phyloP scores from a whole-genome alignment of 495 filamentous ascomycete genomes.

The Copromyces sp. region DNA sequence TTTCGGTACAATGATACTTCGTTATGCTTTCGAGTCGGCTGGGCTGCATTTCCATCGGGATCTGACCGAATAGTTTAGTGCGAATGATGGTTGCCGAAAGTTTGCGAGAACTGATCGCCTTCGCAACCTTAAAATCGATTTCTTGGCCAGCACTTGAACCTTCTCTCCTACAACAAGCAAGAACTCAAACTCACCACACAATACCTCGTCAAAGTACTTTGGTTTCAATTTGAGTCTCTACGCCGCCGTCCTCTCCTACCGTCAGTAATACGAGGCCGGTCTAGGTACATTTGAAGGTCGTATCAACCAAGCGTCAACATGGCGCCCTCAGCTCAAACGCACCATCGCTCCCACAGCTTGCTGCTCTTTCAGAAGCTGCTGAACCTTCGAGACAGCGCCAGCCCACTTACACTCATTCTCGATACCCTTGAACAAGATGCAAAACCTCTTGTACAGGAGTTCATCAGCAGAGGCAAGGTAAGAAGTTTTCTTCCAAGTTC shows the following conservation, averaged over 20 bases:
- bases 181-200: background rate
- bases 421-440: conserved; percentile 80
- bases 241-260: background rate
- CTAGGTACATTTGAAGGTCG: background rate
- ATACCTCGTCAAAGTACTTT: background rate
- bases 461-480: conserved; percentile 66
- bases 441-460: conserved; percentile 59
- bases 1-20: background rate
- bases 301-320: conserved; percentile 15
- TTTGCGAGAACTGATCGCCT: background rate
- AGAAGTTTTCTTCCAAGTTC: conserved; percentile 1
- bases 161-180: background rate
- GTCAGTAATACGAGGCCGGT: background rate
- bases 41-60: background rate
- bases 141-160: background rate
- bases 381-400: conserved; percentile 63
- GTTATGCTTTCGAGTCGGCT: background rate
- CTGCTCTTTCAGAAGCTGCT: conserved; percentile 79
- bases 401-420: conserved; percentile 75
- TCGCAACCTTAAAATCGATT: background rate
- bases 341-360: conserved; percentile 76
- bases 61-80: background rate
- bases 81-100: background rate
- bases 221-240: background rate
- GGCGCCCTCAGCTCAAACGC: conserved; percentile 45